phyloP scores from a whole-genome alignment of 768 basidiomycete species.

The Serpula lacrymans region DNA sequence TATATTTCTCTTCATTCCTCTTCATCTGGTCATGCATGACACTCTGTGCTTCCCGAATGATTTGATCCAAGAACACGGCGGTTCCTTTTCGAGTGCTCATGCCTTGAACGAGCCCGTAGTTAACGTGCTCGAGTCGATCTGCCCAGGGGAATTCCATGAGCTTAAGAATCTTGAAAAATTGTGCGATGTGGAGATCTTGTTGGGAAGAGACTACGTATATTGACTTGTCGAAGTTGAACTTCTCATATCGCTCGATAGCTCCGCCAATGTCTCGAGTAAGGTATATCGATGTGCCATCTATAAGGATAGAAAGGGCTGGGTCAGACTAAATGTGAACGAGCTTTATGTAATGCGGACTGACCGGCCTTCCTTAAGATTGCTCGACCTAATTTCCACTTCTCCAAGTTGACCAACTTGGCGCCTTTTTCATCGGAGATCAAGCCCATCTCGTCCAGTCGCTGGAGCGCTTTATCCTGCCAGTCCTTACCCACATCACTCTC shows the following conservation, averaged over 20 bases:
- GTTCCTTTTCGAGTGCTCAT: conserved; percentile 96
- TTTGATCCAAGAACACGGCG: conserved; percentile 92
- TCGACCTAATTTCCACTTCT: conserved; percentile 88
- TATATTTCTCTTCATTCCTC: conserved; percentile 92
- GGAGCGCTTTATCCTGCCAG: conserved; percentile 70
- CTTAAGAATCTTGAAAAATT: conserved; percentile 91
- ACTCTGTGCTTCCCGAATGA: conserved; percentile 79
- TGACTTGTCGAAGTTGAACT: conserved; percentile 90
- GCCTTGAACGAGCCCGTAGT: conserved; percentile 88
- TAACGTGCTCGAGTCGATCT: conserved; percentile 76
- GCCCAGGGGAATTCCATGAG: conserved; percentile 93
- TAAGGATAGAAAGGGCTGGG: neutral
- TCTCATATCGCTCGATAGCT: conserved; percentile 87
- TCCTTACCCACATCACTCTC: conserved; percentile 79
- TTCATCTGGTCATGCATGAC: conserved; percentile 98
- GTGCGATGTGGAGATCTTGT: conserved; percentile 82
- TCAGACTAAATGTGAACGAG: neutral
- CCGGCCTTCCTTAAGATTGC: conserved; percentile 87
- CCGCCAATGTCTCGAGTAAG: conserved; percentile 94
- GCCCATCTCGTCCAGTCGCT: conserved; percentile 63
- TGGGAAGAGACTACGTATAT: conserved; percentile 90
- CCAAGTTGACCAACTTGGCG: conserved; percentile 83
- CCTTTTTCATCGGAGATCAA: conserved; percentile 76
- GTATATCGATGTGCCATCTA: conserved; percentile 93
- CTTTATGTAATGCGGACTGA: conserved; percentile 21